phyloP scores from a whole-genome alignment of 192 early-diverging fungal genomes.

The Linnemannia exigua region DNA sequence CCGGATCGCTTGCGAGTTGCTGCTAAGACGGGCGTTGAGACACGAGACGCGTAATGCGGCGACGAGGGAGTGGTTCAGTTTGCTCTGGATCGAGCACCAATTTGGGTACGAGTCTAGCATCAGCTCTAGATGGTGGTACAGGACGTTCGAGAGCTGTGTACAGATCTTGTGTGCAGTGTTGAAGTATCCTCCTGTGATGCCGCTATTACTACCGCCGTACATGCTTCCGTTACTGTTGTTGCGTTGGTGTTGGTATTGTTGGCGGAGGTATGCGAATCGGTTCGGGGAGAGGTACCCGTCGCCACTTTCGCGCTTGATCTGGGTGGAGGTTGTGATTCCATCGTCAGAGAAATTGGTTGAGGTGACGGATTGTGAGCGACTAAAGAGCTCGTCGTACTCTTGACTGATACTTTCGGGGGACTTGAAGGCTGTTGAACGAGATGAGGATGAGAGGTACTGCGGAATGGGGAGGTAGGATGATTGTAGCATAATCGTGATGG shows the following conservation, averaged over 20 bases:
- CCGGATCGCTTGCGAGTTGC: constrained; percentile 34
- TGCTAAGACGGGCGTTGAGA: constrained; percentile 41
- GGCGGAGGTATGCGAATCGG: background rate
- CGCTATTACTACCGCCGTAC: background rate
- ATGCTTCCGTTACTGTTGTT: background rate
- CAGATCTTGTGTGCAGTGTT: constrained; percentile 54
- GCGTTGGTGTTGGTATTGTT: background rate
- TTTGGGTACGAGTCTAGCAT: constrained; percentile 45
- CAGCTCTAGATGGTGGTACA: constrained; percentile 51
- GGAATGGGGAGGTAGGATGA: constrained; percentile 52
- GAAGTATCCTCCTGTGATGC: constrained; percentile 35
- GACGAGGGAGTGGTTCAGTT: constrained; percentile 38
- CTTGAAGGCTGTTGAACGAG: constrained; percentile 22
- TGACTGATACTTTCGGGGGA: constrained; percentile 38
- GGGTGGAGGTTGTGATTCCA: background rate
- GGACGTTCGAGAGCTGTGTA: constrained; percentile 52
- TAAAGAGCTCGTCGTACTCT: constrained; percentile 45
- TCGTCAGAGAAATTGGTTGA: constrained; percentile 13
- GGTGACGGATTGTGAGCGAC: constrained; percentile 8
- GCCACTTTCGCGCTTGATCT: constrained; percentile 35
- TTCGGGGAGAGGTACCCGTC: constrained; percentile 10
- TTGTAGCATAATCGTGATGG: constrained; percentile 53
- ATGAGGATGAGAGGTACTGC: constrained; percentile 33
- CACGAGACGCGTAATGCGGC: constrained; percentile 47
- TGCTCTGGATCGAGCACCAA: constrained; percentile 48